Evolutionary conservation across 192 early-diverging fungal species (phyloP), one percentile per base, ranked within the genome.

Genomic region (Backusella psychrophila): DNA sequence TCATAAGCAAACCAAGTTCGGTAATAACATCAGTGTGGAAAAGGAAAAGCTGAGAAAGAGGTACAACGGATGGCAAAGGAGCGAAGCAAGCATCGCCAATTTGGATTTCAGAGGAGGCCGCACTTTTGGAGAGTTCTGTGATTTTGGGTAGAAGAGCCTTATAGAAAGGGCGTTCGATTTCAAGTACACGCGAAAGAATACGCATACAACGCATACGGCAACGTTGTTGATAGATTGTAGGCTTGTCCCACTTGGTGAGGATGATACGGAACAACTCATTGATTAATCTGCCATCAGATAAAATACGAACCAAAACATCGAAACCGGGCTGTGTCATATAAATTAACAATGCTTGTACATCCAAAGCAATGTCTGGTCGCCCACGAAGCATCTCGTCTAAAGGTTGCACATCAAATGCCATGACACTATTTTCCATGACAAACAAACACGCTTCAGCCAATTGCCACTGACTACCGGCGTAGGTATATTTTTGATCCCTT

Each of bases 1-100:
- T 88, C 46, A 97, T 84, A 34, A 87, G 89, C 52, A 90, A 78
- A 11, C 92, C 90, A 63, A 99, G 90, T 53, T 90, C 82, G 8
- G 94, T 85, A 44, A 97, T 88, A 12, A 90, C 85, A 38, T 86
- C 77, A 33, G 86, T 86, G 66, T 91, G 88, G 66, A 88, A 91
- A 1, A 94, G 80, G 15, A 99, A 83, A 35, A 95, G 87, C 75
- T 95, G 90, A 79, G 97, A 96, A 41, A 98, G 82, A 12, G 91
- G 87, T 2, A 88, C 87, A 75, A 97, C 82, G 0, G 89, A 86
- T 6, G 86, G 82, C 0, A 91, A 75, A 15, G 76, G 66, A 3
- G 78, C 68, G 82, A 87, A 72, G 75, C 78, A 77, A 83, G 82
- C 63, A 83, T 77, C 74, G 15, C 81, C 66, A 53, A 80, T 34